Evolutionary conservation across 108 stramenopile genomes (phyloP).

Genomic region (Nitzschia sp.): DNA sequence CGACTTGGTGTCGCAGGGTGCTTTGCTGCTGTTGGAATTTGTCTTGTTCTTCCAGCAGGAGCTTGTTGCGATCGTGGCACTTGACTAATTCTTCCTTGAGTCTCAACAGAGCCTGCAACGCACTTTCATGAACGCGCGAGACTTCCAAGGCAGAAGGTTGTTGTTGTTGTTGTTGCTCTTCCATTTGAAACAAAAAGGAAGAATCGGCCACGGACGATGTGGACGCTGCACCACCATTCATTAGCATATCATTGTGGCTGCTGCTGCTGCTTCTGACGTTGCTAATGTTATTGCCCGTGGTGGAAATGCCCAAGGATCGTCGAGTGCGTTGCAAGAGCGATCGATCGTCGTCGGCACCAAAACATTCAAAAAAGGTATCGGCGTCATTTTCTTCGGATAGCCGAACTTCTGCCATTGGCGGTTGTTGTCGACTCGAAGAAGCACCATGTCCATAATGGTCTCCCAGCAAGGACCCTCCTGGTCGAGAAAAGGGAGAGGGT

Average conservation of each 20-base stretch:
- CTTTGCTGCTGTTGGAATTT: constrained; percentile 10
- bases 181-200: background rate
- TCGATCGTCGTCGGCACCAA: constrained; percentile 14
- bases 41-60: constrained; percentile 6
- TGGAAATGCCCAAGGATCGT: constrained; percentile 13
- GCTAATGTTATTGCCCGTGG: too few relatives aligned
- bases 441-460: too few relatives aligned
- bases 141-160: constrained; percentile 20
- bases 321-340: constrained; percentile 22
- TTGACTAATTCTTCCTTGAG: constrained; percentile 44
- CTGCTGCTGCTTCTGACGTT: too few relatives aligned
- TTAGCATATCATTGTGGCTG: background rate
- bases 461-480: constrained; percentile 13
- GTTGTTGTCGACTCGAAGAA: constrained; percentile 4
- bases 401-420: constrained; percentile 23
- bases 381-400: constrained; percentile 15
- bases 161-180: constrained; percentile 23
- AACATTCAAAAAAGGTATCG: constrained; percentile 28
- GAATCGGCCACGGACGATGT: too few relatives aligned
- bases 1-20: background rate
- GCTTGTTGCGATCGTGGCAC: constrained; percentile 22
- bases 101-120: constrained; percentile 25
- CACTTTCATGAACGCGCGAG: constrained; percentile 30
- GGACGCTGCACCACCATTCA: background rate
- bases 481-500: constrained; percentile 23